These are phyloP conservation scores for Saccharomyces hybrid DNA, from an alignment of 1,139 yeast genomes.

Conservation along the genomic window DNA sequence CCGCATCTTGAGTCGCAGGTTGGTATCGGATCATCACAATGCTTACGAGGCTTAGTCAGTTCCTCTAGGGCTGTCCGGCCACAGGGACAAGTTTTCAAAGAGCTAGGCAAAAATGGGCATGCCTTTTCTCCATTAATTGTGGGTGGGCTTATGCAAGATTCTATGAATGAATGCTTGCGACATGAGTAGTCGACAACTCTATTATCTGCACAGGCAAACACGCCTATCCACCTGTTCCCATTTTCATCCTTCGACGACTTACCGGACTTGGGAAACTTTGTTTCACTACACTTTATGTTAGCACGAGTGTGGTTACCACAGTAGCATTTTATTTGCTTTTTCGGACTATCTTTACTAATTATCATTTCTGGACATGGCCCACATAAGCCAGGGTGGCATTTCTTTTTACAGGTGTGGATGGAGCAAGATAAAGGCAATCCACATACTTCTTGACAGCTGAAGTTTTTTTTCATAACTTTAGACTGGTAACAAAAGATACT, in stretches of 20 bases:
- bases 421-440: constrained; percentile 60
- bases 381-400: constrained; percentile 73
- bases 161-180: constrained; percentile 52
- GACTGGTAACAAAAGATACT: constrained; percentile 72
- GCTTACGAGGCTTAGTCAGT: constrained; percentile 39
- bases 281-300: constrained; percentile 44
- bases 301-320: constrained; percentile 53
- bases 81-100: constrained; percentile 65
- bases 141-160: constrained; percentile 52
- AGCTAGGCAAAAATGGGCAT: constrained; percentile 61
- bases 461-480: constrained; percentile 54
- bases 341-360: neutral
- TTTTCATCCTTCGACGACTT: constrained; percentile 19
- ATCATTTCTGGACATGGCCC: constrained; percentile 54
- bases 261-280: constrained; percentile 24
- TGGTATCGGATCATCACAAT: constrained; percentile 73
- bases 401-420: constrained; percentile 50
- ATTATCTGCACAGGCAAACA: constrained; percentile 47
- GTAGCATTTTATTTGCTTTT: constrained; percentile 46
- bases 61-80: constrained; percentile 46
- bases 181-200: constrained; percentile 56
- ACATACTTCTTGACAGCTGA: constrained; percentile 58
- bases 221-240: constrained; percentile 50
- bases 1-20: constrained; percentile 62
- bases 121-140: constrained; percentile 31